Percentiles rank a stretch among this genome's conserved stretches.
Evolutionary conservation across 257 asterid genomes (phyloP).

Genomic region (Petunia secreta): DNA sequence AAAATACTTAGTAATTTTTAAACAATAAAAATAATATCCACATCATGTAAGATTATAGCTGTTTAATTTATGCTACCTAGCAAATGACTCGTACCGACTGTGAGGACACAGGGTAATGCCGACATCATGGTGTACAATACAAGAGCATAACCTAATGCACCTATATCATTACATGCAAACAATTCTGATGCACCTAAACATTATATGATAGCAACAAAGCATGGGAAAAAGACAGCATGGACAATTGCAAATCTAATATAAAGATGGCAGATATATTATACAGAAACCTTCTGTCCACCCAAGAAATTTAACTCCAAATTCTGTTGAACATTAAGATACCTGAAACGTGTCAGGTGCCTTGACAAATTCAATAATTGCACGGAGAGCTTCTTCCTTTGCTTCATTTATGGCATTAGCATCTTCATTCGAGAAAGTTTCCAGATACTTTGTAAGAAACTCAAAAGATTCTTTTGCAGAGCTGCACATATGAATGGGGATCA

Average conservation of each 20-base stretch:
- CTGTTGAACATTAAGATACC: slow-evolving; percentile 45
- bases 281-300: background rate
- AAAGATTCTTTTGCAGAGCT: slow-evolving; percentile 72
- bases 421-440: slow-evolving; percentile 76
- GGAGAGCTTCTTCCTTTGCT: slow-evolving; percentile 87
- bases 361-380: slow-evolving; percentile 68
- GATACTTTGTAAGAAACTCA: slow-evolving; percentile 76
- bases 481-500: slow-evolving; percentile 32
- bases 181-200: background rate
- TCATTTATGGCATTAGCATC: slow-evolving; percentile 55
- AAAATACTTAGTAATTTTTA: background rate
- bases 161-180: background rate
- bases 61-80: background rate
- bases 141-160: background rate
- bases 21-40: background rate
- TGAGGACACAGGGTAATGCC: background rate
- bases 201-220: background rate
- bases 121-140: background rate
- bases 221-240: background rate
- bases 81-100: background rate
- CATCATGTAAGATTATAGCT: background rate
- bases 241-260: background rate
- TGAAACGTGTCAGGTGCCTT: slow-evolving; percentile 83
- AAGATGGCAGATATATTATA: background rate
- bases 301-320: background rate